These are phyloP conservation scores for Gymnopilus junonius DNA, from an alignment of 768 basidiomycete genomes.

Conservation along the genomic window DNA sequence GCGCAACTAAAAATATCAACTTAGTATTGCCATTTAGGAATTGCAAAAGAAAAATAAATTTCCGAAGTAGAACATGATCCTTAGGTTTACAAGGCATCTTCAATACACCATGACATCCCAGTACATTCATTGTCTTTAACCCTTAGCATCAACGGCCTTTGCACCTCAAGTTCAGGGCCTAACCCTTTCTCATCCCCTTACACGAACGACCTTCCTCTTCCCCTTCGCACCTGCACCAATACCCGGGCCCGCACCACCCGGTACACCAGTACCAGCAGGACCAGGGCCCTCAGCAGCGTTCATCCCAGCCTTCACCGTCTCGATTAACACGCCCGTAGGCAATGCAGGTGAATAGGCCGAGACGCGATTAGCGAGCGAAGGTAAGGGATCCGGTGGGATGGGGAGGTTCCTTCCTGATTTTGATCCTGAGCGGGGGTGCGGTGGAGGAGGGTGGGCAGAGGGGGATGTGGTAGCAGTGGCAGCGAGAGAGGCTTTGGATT, in stretches of 20 bases:
- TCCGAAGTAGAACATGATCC: background rate
- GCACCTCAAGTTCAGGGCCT: no score
- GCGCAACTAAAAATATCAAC: no score
- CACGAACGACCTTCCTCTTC: conserved; percentile 80
- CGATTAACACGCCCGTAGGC: conserved; percentile 77
- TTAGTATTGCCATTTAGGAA: background rate
- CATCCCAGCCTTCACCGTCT: conserved; percentile 87
- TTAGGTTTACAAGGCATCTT: background rate
- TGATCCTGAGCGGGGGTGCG: conserved; percentile 25
- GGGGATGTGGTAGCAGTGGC: no score
- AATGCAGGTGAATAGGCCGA: conserved; percentile 83
- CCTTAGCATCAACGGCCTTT: no score
- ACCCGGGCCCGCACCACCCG: conserved; percentile 30
- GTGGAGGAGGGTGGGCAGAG: conserved; percentile 12
- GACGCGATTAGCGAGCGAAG: conserved; percentile 71
- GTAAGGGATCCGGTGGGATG: conserved; percentile 76
- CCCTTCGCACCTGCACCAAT: conserved; percentile 62
- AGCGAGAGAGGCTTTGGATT: conserved; percentile 46
- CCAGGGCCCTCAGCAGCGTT: conserved; percentile 59
- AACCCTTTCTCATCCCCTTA: conserved; percentile 49
- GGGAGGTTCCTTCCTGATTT: conserved; percentile 62
- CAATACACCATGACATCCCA: background rate
- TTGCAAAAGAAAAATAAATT: background rate
- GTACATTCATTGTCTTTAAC: background rate
- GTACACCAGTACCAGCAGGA: conserved; percentile 28